These are phyloP conservation scores for Citeromyces matritensis DNA, from an alignment of 805 yeast species.

Conservation along the genomic window DNA sequence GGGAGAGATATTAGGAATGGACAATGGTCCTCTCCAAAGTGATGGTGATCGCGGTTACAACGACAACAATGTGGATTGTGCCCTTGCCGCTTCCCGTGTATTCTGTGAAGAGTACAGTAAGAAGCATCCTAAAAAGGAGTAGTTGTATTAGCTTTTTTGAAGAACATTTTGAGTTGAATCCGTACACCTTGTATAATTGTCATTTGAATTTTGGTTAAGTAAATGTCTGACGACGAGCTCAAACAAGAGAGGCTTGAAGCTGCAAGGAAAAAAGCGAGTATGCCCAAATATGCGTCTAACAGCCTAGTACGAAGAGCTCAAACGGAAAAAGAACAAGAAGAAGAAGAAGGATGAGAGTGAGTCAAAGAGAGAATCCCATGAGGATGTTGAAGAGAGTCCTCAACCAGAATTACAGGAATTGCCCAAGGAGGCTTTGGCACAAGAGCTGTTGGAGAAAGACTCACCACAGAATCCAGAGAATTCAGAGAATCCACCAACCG, in stretches of 20 bases:
- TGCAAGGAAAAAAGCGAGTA: constrained; percentile 5
- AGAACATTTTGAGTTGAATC: no score
- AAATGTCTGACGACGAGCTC: constrained; percentile 2
- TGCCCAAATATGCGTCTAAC: no score
- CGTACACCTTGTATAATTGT: no score
- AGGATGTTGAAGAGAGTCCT: constrained; percentile 11
- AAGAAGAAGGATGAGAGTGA: constrained; percentile 10
- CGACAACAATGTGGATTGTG: no score
- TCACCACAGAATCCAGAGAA: no score
- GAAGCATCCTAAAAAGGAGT: no score
- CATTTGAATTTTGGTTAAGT: constrained; percentile 3
- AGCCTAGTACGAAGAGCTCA: constrained; percentile 5
- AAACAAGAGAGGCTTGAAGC: constrained; percentile 6
- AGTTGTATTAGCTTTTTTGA: no score
- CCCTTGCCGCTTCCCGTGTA: no score
- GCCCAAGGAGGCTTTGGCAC: neutral
- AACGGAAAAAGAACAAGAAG: constrained; percentile 8
- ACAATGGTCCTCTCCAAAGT: neutral
- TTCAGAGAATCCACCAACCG: no score
- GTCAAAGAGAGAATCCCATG: constrained; percentile 6
- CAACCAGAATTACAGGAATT: constrained; percentile 2
- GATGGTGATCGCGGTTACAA: no score
- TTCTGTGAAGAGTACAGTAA: no score
- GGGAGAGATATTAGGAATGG: constrained; percentile 2
- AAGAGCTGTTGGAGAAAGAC: constrained; percentile 1